These are phyloP conservation scores for Mycena galericulata DNA, from an alignment of 768 basidiomycete genomes.

Conservation along the genomic window DNA sequence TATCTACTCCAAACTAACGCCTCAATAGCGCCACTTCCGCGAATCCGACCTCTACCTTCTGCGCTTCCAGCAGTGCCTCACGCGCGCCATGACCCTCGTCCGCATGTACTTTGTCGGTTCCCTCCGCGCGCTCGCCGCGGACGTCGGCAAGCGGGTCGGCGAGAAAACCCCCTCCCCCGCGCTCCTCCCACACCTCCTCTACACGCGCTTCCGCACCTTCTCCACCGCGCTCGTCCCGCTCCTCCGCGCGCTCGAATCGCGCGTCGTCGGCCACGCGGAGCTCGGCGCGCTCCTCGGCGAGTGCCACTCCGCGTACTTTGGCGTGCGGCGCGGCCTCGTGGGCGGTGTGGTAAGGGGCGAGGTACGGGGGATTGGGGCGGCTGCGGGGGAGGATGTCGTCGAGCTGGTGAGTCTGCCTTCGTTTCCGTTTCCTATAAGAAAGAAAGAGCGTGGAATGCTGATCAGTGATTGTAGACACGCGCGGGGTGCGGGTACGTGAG, in stretches of 20 bases:
- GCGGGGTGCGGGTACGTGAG: constrained; percentile 94
- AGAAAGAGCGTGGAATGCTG: neutral
- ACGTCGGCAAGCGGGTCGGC: constrained; percentile 78
- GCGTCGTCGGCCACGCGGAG: constrained; percentile 84
- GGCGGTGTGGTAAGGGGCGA: too few relatives aligned
- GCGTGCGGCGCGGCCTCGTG: too few relatives aligned
- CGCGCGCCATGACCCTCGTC: constrained; percentile 96
- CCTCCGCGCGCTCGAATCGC: constrained; percentile 85
- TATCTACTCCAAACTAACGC: neutral
- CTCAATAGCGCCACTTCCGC: constrained; percentile 83
- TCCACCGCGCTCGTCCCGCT: constrained; percentile 81
- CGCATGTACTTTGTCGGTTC: constrained; percentile 96
- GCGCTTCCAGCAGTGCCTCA: constrained; percentile 98
- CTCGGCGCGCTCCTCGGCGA: constrained; percentile 83
- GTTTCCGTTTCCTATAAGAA: neutral
- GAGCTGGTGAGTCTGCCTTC: constrained; percentile 69
- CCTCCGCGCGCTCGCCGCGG: constrained; percentile 80
- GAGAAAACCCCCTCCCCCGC: constrained; percentile 88
- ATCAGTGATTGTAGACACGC: constrained; percentile 69
- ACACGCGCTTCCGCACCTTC: constrained; percentile 86
- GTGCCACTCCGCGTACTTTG: constrained; percentile 89
- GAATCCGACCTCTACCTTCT: constrained; percentile 95
- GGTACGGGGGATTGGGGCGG: too few relatives aligned
- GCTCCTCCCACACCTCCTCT: constrained; percentile 87
- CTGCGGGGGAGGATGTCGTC: constrained; percentile 92